These are phyloP conservation scores for Verticillium longisporum DNA, from an alignment of 2,329 filamentous ascomycete species.

Conservation along the genomic window DNA sequence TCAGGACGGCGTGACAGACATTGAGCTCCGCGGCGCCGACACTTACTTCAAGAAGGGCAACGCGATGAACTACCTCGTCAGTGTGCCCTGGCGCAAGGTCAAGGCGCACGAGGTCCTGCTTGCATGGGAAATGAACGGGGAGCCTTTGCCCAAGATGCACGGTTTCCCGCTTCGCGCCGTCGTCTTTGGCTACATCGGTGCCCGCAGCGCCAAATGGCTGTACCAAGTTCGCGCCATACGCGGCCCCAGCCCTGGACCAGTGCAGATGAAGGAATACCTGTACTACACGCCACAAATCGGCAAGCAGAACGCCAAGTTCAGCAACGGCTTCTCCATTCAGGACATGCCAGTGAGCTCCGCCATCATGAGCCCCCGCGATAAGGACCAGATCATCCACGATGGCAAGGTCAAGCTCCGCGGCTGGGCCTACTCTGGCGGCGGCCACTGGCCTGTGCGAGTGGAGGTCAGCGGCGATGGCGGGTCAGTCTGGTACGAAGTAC, in stretches of 20 bases:
- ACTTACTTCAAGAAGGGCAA: slow-evolving; percentile 66
- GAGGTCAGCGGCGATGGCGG: slow-evolving; percentile 59
- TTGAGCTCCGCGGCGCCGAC: slow-evolving; percentile 65
- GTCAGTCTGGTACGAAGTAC: slow-evolving; percentile 57
- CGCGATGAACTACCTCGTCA: slow-evolving; percentile 60
- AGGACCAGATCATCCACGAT: slow-evolving; percentile 54
- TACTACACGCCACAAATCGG: slow-evolving; percentile 64
- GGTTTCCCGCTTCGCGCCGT: slow-evolving; percentile 57
- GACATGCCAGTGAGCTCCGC: slow-evolving; percentile 65
- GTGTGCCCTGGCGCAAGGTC: slow-evolving; percentile 61
- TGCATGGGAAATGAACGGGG: slow-evolving; percentile 66
- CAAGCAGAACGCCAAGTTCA: slow-evolving; percentile 56
- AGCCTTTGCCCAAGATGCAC: slow-evolving; percentile 57
- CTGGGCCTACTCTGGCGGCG: slow-evolving; percentile 53
- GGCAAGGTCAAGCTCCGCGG: slow-evolving; percentile 50
- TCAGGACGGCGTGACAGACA: slow-evolving; percentile 44
- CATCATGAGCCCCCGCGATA: slow-evolving; percentile 57
- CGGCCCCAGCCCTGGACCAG: slow-evolving; percentile 48
- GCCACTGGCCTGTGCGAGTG: slow-evolving; percentile 54
- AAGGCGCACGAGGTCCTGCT: slow-evolving; percentile 60
- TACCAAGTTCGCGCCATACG: slow-evolving; percentile 55
- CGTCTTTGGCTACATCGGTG: slow-evolving; percentile 62
- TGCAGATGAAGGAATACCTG: slow-evolving; percentile 59
- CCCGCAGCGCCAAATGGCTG: slow-evolving; percentile 57
- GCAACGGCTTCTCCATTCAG: slow-evolving; percentile 59